Base-by-base conservation (phyloP, 1,139 yeast species). In the Protomyces inouyei region DNA sequence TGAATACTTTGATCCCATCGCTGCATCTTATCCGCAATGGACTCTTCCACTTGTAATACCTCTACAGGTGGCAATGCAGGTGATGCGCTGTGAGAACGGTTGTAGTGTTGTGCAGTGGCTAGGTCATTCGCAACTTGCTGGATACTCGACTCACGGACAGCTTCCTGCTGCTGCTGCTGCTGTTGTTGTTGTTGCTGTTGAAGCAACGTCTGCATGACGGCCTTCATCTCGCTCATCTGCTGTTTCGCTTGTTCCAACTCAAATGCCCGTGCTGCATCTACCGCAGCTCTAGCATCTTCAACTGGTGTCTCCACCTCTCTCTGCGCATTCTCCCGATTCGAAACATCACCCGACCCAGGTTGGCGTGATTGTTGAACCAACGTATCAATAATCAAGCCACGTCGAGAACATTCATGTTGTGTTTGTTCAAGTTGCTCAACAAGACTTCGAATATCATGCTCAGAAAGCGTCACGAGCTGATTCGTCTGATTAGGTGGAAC, bases 361-460 rank as follows among this genome's bases (percentile, higher is more conserved):
- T 37, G 43, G 4, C 3, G 8, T 21, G 23, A n/a, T 18, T n/a
- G 48, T 23, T 52, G 57, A 5, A 51, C 55, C 25, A 57, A 8
- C 12, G 54, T 40, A 25, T 59, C 57, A 25, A 59, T 59, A 48
- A 59, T 52, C 28, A 52, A 35, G 23, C 63, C 63, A n/a, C 63
- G 63, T 25, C 63, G 46, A 4, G 57, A 52, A 32, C 63, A 59
- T 23, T 59, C 63, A 18, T 45, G 57, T 6, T 48, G 43, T 3
- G 40, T 52, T 21, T 28, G 21, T 16, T 52, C 53, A 12, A 59
- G 53, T 6, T 28, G 40, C 36, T 52, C 53, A 12, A 59, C 57
- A 37, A 57, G 48, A 12, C 23, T 6, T 10, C 25, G 21, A 6
- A 43, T 10, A 5, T 43, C 48, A 16, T 43, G 14, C 18, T n/a